Base-by-base conservation (phyloP, 1,284 basidiomycete genomes). In the Puccinia horiana region DNA sequence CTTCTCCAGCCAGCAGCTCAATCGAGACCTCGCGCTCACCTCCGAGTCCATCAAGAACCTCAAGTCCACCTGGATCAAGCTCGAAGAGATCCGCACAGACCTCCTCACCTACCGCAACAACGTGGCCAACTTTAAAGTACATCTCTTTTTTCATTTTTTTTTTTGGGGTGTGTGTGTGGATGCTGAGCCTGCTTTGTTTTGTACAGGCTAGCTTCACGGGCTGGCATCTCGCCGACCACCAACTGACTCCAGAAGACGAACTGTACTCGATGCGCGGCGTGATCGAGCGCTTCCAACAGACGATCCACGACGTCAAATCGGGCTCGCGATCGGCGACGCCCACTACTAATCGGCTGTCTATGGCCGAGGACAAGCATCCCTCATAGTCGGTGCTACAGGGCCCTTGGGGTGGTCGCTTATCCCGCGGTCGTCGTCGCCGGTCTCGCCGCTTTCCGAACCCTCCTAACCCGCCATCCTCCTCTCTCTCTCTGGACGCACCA, bases 131-230 rank as follows among this genome's bases (percentile, higher is more conserved):
- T 75, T 81, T 29, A 81, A 73, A 61, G 77, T 80, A 37, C 16
- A 52, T 40, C 26, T 49, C 52, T 47, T 26, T 35, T 65, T 37
- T 47, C 44, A 6, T 32, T 26, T 47, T 9, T 26, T 76, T 20
- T 63, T 37, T 11, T n/a, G 29, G 4, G 0, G 23, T 37, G n/a
- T 76, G 44, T 3, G 44, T 75, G 29, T 40, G 11, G 16, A 44
- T 29, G 2, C 18, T 61, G 23, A 18, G 6, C 23, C 40, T 23
- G 23, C 35, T 9, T 14, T 63, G 42, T 9, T 72, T 79, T 26
- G 47, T 70, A 35, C 79, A 85, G 83, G 85, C 85, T 20, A 80
- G 83, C 16, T 82, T 85, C 32, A 82, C 84, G 18, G 85, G 85
- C 2, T 85, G 81, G 47, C 84, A 86, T 61, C 67, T 85, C 8